Conservation (phyloP, 192 early-diverging fungal genomes). For the Neocallimastix lanati region DNA sequence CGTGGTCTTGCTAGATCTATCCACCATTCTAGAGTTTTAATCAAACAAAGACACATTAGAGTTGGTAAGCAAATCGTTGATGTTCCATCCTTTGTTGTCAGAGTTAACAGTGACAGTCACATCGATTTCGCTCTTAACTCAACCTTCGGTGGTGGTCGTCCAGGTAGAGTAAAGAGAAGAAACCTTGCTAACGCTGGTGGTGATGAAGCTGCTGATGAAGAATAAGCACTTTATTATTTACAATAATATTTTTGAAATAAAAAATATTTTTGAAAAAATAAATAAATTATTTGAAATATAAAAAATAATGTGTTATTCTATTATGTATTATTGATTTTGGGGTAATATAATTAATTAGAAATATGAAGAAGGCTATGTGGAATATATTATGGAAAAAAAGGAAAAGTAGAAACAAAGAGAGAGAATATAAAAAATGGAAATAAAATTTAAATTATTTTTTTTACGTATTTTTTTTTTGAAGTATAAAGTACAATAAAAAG, state of each 20-base stretch:
- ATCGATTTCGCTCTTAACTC: conserved; percentile 20
- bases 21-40: conserved; percentile 1
- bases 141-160: conserved; percentile 7
- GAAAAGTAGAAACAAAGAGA: too few relatives aligned
- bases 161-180: conserved; percentile 81
- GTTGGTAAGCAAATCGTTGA: conserved; percentile 33
- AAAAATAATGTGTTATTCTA: background rate
- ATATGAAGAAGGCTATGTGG: too few relatives aligned
- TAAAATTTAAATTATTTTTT: too few relatives aligned
- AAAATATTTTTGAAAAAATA: background rate
- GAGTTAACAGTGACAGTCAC: conserved; percentile 16
- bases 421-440: too few relatives aligned
- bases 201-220: conserved; percentile 7
- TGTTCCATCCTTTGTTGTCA: conserved; percentile 85
- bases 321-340: too few relatives aligned
- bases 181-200: conserved; percentile 67
- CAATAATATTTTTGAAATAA: background rate
- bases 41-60: background rate
- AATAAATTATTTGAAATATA: background rate
- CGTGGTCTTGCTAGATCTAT: background rate
- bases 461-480: too few relatives aligned
- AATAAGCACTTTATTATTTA: background rate
- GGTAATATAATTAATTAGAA: too few relatives aligned
- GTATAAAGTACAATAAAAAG: too few relatives aligned
- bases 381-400: too few relatives aligned